Evolutionary conservation across 768 basidiomycete species (phyloP), one percentile per base, ranked within the genome.

Genomic region (Boletus pseudopeckii): DNA sequence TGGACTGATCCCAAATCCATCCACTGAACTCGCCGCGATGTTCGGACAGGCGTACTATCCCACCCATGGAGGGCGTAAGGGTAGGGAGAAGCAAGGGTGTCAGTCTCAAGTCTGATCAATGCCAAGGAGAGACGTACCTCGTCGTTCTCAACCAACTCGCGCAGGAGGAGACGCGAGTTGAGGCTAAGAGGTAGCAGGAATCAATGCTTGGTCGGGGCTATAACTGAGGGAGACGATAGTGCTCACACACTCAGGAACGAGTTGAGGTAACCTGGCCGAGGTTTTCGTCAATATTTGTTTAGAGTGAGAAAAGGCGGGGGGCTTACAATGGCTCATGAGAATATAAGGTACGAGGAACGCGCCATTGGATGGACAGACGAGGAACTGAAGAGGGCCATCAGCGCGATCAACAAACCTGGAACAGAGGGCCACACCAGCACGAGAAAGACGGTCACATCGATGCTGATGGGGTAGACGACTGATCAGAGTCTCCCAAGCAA

Each of bases 171-270:
- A 5, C 68, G 70, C 6, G 67, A 69, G 46, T 69, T 69, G 8
- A 69, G 61, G 9, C 68, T 71, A 24, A 8, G 24, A 22, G 11
- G 4, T 11, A 4, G 3, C 7, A 14, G 11, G 5, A 8, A 28
- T 59, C 17, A 47, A 26, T 30, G 38, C 9, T 32, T 2, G 4
- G 6, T 36, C 7, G 17, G 3, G 5, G 15, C 7, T 26, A 24
- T 20, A 14, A 17, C 6, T 11, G 28, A 8, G 11, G 36, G 10
- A 8, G 22, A 8, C 3, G 10, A n/a, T 13, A 33, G 1, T 22
- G 26, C 72, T 62, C 55, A 72, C 72, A 72, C 65, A 52, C 72
- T 72, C 49, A 72, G 51, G 48, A 74, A 72, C 20, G 72, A 73
- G 42, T 72, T 74, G 45, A 73, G 63, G 60, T 73, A 74, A 55